These are phyloP conservation scores for Venturia aucupariae DNA, from an alignment of 2,329 filamentous ascomycete genomes.

Conservation along the genomic window DNA sequence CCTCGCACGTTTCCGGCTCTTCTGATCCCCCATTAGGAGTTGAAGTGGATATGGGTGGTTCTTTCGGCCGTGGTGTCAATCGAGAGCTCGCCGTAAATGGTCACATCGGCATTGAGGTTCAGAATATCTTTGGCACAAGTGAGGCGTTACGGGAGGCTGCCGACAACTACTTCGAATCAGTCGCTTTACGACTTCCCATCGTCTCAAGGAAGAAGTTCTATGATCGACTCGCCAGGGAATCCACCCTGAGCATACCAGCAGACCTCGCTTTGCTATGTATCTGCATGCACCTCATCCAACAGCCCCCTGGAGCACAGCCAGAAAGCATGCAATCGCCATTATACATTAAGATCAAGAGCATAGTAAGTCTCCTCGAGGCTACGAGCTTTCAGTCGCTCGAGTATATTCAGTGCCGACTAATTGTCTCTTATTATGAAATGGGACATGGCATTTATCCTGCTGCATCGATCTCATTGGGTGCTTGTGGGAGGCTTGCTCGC, in stretches of 20 bases:
- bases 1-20: not conserved
- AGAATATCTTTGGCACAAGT: not conserved
- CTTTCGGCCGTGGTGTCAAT: not conserved
- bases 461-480: conserved; percentile 24
- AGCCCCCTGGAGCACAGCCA: not conserved
- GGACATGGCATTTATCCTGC: conserved; percentile 28
- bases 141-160: not conserved
- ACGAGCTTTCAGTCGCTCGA: not conserved
- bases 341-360: conserved; percentile 4
- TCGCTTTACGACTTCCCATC: not conserved
- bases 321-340: not conserved
- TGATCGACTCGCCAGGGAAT: not conserved
- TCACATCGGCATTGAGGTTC: not conserved
- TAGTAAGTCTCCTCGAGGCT: conserved; percentile 2
- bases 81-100: not conserved
- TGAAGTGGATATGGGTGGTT: not conserved
- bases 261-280: not conserved
- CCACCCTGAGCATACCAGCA: not conserved
- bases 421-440: conserved; percentile 28
- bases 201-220: conserved; percentile 6
- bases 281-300: conserved; percentile 5
- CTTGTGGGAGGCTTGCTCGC: conserved; percentile 20
- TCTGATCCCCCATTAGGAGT: not conserved
- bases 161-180: not conserved
- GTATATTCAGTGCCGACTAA: conserved; percentile 15